Conservation (phyloP, 1,284 basidiomycete genomes). For the Ustilago hordei region DNA sequence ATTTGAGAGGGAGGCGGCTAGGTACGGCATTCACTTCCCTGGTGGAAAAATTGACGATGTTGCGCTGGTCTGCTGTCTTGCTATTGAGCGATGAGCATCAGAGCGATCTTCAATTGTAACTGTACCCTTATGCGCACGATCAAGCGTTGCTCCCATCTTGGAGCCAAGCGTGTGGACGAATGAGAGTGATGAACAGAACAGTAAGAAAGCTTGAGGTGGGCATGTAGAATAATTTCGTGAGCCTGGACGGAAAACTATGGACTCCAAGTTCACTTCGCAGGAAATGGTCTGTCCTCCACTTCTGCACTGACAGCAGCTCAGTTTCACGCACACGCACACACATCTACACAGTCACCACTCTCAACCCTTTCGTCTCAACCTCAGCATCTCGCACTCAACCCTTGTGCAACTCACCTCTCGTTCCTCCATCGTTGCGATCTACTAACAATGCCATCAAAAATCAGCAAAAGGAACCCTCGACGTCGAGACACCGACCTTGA, state of each 20-base stretch:
- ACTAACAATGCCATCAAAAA: neutral
- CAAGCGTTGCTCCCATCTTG: neutral
- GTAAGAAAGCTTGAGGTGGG: too few relatives aligned
- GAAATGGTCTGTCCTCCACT: neutral
- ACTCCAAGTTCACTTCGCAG: too few relatives aligned
- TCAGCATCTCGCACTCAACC: neutral
- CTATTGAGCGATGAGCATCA: conserved; percentile 68
- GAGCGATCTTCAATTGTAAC: neutral
- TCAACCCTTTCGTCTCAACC: neutral
- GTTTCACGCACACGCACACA: neutral
- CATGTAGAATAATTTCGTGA: too few relatives aligned
- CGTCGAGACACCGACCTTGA: neutral
- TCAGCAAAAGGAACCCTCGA: neutral
- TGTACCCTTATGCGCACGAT: neutral
- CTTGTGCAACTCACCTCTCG: too few relatives aligned
- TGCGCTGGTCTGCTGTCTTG: conserved; percentile 72
- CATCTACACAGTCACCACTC: neutral
- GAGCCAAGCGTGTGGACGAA: neutral
- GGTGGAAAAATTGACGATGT: conserved; percentile 72
- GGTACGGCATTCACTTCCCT: conserved; percentile 68
- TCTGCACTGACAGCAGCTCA: neutral
- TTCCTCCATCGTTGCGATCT: too few relatives aligned
- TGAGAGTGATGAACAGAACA: too few relatives aligned
- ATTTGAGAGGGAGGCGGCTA: conserved; percentile 62
- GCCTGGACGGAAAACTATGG: too few relatives aligned